Evolutionary conservation across 805 yeast species (phyloP).

Genomic region (Lachancea meyersii): DNA sequence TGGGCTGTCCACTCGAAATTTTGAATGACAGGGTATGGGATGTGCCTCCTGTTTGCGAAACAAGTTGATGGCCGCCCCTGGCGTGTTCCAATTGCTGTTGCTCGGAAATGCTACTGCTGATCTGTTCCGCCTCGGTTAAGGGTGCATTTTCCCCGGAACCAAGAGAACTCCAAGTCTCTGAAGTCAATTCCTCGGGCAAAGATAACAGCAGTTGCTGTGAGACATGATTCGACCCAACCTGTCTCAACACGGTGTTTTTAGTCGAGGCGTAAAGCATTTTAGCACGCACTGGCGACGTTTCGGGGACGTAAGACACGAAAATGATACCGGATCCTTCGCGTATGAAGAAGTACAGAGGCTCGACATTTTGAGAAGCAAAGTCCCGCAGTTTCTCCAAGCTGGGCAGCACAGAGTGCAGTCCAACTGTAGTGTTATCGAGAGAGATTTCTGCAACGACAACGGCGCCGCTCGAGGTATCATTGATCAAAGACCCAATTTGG

Average conservation of each 20-base stretch:
- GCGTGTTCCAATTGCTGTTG: slow-evolving; percentile 25
- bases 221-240: slow-evolving; percentile 53
- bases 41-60: slow-evolving; percentile 27
- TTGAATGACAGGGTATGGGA: slow-evolving; percentile 24
- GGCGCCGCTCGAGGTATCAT: slow-evolving; percentile 4
- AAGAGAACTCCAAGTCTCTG: slow-evolving; percentile 12
- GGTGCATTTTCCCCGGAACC: slow-evolving; percentile 1
- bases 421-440: slow-evolving; percentile 20
- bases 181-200: slow-evolving; percentile 29
- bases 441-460: slow-evolving; percentile 23
- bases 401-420: slow-evolving; percentile 11
- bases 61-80: slow-evolving; percentile 20
- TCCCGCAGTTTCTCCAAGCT: slow-evolving; percentile 39
- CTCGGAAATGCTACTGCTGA: slow-evolving; percentile 21
- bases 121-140: slow-evolving; percentile 27
- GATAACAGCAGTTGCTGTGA: slow-evolving; percentile 33
- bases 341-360: slow-evolving; percentile 48
- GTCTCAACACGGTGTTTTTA: slow-evolving; percentile 66
- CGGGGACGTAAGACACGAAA: slow-evolving; percentile 84
- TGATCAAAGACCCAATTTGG: slow-evolving; percentile 10
- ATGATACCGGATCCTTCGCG: slow-evolving; percentile 29
- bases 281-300: slow-evolving; percentile 66
- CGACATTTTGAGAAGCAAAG: slow-evolving; percentile 25
- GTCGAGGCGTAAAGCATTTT: slow-evolving; percentile 95
- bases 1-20: slow-evolving; percentile 15